Percentiles rank a stretch among this genome's conserved stretches.
Evolutionary conservation across 2,329 filamentous ascomycete genomes (phyloP).

Genomic region (Sporothrix brunneoviolacea): DNA sequence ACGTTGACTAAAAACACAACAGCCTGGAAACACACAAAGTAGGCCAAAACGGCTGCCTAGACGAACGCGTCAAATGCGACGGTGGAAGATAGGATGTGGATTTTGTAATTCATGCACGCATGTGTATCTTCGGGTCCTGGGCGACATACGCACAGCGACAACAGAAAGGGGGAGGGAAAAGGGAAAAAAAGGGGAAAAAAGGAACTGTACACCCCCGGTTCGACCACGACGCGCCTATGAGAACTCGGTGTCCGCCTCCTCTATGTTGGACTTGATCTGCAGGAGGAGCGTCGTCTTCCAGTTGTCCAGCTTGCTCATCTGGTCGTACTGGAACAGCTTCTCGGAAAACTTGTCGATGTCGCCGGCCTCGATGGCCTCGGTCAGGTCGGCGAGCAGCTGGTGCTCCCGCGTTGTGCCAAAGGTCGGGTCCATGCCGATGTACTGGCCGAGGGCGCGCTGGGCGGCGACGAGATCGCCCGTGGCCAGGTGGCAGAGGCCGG

Average conservation of each 20-base stretch:
- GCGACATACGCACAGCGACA: too few relatives aligned
- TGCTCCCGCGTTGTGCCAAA: conserved; percentile 75
- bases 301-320: conserved; percentile 88
- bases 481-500: conserved; percentile 81
- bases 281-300: conserved; percentile 90
- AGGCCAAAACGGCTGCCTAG: too few relatives aligned
- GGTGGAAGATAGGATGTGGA: too few relatives aligned
- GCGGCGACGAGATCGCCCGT: conserved; percentile 68
- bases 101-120: too few relatives aligned
- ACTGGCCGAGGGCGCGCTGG: conserved; percentile 73
- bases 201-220: neutral
- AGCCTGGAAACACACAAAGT: too few relatives aligned
- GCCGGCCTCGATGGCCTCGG: conserved; percentile 65
- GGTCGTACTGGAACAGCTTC: conserved; percentile 82
- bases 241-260: conserved; percentile 41
- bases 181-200: neutral
- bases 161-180: too few relatives aligned
- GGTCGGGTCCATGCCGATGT: conserved; percentile 69
- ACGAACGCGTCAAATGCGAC: too few relatives aligned
- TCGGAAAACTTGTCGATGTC: conserved; percentile 81
- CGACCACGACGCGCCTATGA: conserved; percentile 20
- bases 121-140: too few relatives aligned
- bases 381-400: conserved; percentile 71
- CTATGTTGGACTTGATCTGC: conserved; percentile 76
- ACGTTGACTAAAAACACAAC: too few relatives aligned